A percentile compares a stretch with the other conserved stretches of the same genome.
These are phyloP conservation scores for Chrysanthemum seticuspe DNA, from an alignment of 129 eudicot genomes.

Conservation along the genomic window DNA sequence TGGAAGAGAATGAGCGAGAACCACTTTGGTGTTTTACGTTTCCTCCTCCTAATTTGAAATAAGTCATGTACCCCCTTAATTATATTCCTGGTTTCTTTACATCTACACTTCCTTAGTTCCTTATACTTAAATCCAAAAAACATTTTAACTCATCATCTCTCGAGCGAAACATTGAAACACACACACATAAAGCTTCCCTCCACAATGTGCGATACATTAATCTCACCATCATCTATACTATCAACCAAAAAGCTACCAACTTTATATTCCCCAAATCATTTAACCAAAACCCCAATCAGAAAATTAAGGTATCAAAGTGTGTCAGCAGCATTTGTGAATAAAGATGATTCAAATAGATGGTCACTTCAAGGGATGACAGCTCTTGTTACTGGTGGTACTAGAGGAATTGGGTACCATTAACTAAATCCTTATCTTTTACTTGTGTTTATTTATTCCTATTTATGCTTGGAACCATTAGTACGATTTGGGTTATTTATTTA, in stretches of 20 bases:
- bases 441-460: neutral
- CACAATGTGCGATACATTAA: constrained; percentile 28
- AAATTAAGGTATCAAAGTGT: neutral
- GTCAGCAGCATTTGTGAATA: constrained; percentile 6
- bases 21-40: too few relatives aligned
- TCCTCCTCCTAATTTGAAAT: too few relatives aligned
- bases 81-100: too few relatives aligned
- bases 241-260: constrained; percentile 22
- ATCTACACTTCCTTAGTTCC: too few relatives aligned
- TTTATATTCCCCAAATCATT: constrained; percentile 17
- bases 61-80: too few relatives aligned
- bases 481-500: constrained; percentile 1
- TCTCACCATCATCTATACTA: constrained; percentile 20
- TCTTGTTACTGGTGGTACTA: constrained; percentile 80
- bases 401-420: constrained; percentile 65
- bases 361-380: constrained; percentile 70
- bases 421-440: neutral
- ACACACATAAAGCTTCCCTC: neutral
- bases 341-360: constrained; percentile 47
- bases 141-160: neutral
- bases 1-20: too few relatives aligned
- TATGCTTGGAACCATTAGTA: constrained; percentile 10
- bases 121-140: too few relatives aligned
- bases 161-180: neutral
- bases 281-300: constrained; percentile 25